Conservation (phyloP, 306 rosid species). For the Macrotyloma uniflorum region DNA sequence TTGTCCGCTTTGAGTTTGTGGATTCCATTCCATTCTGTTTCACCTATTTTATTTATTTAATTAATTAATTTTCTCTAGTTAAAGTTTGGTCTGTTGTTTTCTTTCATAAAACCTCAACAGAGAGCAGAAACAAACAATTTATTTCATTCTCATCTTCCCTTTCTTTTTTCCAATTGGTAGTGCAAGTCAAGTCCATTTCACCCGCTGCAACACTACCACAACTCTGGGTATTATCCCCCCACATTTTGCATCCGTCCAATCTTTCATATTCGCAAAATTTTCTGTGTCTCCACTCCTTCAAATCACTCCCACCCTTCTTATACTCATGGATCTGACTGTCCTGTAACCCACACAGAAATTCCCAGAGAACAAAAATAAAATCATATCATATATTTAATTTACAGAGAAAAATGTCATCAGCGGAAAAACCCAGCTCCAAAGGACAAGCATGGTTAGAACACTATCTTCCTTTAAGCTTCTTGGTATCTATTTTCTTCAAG, state of each 20-base stretch:
- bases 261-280: conserved; percentile 23
- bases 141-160: conserved; percentile 42
- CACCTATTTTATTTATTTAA: neutral
- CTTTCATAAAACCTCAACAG: conserved; percentile 41
- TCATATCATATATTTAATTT: neutral
- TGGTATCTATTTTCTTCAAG: neutral
- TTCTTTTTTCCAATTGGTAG: conserved; percentile 26
- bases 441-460: conserved; percentile 92
- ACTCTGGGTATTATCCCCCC: conserved; percentile 26
- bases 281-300: conserved; percentile 33
- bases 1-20: conserved; percentile 76
- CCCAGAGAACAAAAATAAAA: conserved; percentile 1
- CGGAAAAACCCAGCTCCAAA: conserved; percentile 69
- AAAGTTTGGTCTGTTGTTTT: conserved; percentile 42
- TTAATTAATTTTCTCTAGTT: neutral
- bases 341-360: conserved; percentile 17
- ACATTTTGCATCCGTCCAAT: conserved; percentile 8
- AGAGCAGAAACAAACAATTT: conserved; percentile 55
- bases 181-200: conserved; percentile 45
- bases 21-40: conserved; percentile 74
- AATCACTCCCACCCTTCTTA: neutral
- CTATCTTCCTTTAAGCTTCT: neutral
- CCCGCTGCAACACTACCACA: conserved; percentile 24
- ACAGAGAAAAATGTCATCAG: conserved; percentile 57
- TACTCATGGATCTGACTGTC: conserved; percentile 46